Evolutionary conservation across 768 basidiomycete genomes (phyloP).

Genomic region (Galerina sulciceps): DNA sequence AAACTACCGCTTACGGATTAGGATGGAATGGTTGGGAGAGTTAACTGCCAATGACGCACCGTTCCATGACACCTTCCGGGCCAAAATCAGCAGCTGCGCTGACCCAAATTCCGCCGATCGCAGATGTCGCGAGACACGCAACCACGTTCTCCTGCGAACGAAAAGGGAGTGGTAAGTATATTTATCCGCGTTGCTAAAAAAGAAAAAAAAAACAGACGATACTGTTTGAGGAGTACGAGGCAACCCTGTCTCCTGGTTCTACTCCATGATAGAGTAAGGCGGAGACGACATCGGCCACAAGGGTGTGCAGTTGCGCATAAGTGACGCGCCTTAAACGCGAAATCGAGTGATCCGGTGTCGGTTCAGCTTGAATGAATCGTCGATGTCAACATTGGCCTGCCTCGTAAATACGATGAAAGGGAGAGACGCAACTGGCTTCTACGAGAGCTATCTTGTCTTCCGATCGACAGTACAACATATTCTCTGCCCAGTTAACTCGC

Average conservation of each 20-base stretch:
- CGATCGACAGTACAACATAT: slow-evolving; percentile 68
- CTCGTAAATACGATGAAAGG: slow-evolving; percentile 13
- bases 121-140: slow-evolving; percentile 68
- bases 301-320: slow-evolving; percentile 60
- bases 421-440: slow-evolving; percentile 61
- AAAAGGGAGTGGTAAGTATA: slow-evolving; percentile 15
- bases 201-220: slow-evolving; percentile 51
- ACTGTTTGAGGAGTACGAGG: slow-evolving; percentile 80
- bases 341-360: slow-evolving; percentile 50
- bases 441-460: slow-evolving; percentile 65
- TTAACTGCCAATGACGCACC: slow-evolving; percentile 37
- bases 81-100: slow-evolving; percentile 85
- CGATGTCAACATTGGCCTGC: slow-evolving; percentile 6
- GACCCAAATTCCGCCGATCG: slow-evolving; percentile 83
- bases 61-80: slow-evolving; percentile 75
- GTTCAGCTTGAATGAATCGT: slow-evolving; percentile 54
- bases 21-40: slow-evolving; percentile 2
- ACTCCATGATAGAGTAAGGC: slow-evolving; percentile 56
- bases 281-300: slow-evolving; percentile 61
- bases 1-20: slow-evolving; percentile 43
- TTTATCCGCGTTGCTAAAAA: slow-evolving; percentile 2
- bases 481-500: slow-evolving; percentile 80
- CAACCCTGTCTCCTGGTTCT: slow-evolving; percentile 71
- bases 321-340: slow-evolving; percentile 50
- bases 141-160: slow-evolving; percentile 64